These are phyloP conservation scores for Darksidea phi DNA, from an alignment of 495 filamentous ascomycete genomes.

Conservation along the genomic window DNA sequence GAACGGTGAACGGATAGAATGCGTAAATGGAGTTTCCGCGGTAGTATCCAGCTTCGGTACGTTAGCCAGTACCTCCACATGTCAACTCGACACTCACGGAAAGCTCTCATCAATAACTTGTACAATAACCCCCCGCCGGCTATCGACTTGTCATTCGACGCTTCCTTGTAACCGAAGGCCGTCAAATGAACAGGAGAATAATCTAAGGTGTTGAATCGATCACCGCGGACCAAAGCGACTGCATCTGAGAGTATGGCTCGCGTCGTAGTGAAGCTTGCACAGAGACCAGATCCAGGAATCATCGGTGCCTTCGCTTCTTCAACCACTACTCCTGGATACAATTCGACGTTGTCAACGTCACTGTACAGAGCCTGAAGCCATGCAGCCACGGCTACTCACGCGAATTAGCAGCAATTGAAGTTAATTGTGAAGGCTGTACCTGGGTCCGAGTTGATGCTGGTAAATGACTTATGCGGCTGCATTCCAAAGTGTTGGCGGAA, in stretches of 20 bases:
- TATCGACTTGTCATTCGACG: not conserved
- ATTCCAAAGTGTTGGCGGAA: conserved; percentile 62
- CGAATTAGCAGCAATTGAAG: not conserved
- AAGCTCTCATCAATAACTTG: conserved; percentile 75
- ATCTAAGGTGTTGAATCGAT: conserved; percentile 72
- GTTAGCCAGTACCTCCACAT: not conserved
- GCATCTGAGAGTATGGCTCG: conserved; percentile 82
- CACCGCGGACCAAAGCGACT: conserved; percentile 74
- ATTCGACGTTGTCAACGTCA: not conserved
- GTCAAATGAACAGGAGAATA: conserved; percentile 34
- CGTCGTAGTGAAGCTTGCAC: conserved; percentile 74
- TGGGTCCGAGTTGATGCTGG: conserved; percentile 63
- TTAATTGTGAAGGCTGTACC: conserved; percentile 10
- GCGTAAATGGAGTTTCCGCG: conserved; percentile 78
- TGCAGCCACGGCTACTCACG: not conserved
- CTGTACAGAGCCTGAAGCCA: not conserved
- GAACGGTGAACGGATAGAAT: conserved; percentile 83
- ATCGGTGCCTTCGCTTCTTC: conserved; percentile 66
- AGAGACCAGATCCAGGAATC: conserved; percentile 74
- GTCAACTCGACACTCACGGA: conserved; percentile 46
- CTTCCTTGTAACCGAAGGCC: conserved; percentile 25
- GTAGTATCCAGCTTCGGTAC: conserved; percentile 59
- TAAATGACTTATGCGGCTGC: conserved; percentile 58
- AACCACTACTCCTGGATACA: conserved; percentile 26
- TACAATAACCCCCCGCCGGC: conserved; percentile 44